These are phyloP conservation scores for Monilinia fructigena DNA, from an alignment of 2,329 filamentous ascomycete species.

Conservation along the genomic window DNA sequence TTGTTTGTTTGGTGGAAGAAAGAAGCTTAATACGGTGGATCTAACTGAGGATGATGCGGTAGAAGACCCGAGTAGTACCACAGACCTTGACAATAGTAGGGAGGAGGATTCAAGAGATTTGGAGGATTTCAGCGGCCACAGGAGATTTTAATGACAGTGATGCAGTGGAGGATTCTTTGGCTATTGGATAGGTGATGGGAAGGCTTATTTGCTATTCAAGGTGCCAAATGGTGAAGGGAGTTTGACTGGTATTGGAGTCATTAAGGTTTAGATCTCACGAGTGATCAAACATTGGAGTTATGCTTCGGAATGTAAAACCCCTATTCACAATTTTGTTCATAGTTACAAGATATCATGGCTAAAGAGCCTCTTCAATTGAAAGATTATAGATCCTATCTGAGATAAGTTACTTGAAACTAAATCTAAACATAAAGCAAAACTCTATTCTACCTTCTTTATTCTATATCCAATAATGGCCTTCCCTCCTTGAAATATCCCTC, in stretches of 20 bases:
- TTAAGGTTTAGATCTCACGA: background rate
- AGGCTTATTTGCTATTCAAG: background rate
- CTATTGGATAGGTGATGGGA: background rate
- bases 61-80: background rate
- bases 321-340: background rate
- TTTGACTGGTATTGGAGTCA: background rate
- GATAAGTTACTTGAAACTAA: no score
- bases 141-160: background rate
- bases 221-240: background rate
- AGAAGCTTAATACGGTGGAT: conserved; percentile 7
- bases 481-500: no score
- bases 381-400: no score
- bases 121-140: background rate
- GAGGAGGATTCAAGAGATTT: background rate
- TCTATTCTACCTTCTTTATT: no score
- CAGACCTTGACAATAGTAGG: background rate
- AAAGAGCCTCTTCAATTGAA: no score
- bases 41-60: background rate
- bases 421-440: no score
- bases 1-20: conserved; percentile 71
- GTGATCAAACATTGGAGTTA: background rate
- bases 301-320: background rate
- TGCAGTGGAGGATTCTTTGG: background rate
- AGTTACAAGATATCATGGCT: no score
- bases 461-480: no score